phyloP scores from a whole-genome alignment of 2,329 filamentous ascomycete genomes.

The Verticillium klebahnii region DNA sequence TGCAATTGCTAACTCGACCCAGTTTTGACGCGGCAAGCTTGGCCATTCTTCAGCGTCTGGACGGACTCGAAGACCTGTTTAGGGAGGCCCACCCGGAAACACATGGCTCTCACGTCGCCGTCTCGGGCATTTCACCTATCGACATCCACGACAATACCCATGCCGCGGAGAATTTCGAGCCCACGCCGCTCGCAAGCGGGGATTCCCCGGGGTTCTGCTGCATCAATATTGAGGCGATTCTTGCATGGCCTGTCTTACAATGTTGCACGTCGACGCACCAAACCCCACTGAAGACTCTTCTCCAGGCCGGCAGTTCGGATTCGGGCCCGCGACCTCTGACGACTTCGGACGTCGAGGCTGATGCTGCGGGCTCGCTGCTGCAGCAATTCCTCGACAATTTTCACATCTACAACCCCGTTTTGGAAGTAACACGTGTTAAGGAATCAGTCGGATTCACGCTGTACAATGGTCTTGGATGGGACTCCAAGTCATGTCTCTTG shows the following conservation, averaged over 20 bases:
- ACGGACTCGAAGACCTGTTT: neutral
- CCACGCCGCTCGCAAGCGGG: too few species aligned
- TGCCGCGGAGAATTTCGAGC: too few species aligned
- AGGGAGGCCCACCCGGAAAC: neutral
- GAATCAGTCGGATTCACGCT: neutral
- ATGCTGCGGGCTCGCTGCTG: neutral
- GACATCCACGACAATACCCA: too few species aligned
- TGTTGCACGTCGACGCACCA: too few species aligned
- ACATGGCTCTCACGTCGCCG: too few species aligned
- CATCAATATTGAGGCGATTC: too few species aligned
- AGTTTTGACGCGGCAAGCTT: constrained; percentile 5
- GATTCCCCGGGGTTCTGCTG: too few species aligned
- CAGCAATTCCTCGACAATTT: neutral
- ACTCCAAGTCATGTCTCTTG: constrained; percentile 8
- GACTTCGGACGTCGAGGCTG: neutral
- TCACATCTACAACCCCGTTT: constrained; percentile 2
- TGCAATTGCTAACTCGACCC: neutral
- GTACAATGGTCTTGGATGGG: constrained; percentile 7
- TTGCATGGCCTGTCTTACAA: too few species aligned
- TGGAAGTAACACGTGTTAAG: neutral
- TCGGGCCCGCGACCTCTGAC: neutral
- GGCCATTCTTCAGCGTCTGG: neutral
- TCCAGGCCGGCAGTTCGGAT: neutral
- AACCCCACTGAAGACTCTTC: neutral
- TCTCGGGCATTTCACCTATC: too few species aligned